Conservation (phyloP, 352 stramenopile species). For the Thalassiosira hispida region DNA sequence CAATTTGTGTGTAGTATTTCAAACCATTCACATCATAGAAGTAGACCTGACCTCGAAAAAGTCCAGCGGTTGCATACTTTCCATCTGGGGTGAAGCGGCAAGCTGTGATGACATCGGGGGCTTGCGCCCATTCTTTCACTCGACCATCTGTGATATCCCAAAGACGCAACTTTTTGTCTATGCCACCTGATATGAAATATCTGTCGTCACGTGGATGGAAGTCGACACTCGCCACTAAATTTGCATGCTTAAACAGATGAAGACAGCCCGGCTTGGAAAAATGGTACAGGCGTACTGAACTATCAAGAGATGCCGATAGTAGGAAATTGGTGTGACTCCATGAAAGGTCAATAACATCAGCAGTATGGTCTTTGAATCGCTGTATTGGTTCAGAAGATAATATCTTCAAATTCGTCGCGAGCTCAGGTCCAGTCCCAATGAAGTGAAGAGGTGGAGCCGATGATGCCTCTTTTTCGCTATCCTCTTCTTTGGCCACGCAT, state of each 20-base stretch:
- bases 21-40: conserved; percentile 72
- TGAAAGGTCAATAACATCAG: conserved; percentile 70
- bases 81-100: conserved; percentile 60
- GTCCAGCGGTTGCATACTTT: conserved; percentile 62
- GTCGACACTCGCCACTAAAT: conserved; percentile 71
- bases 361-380: conserved; percentile 66
- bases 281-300: conserved; percentile 75
- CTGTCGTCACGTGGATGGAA: conserved; percentile 74
- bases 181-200: conserved; percentile 74
- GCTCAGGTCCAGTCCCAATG: conserved; percentile 34
- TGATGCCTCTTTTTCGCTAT: conserved; percentile 16
- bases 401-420: conserved; percentile 52
- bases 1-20: conserved; percentile 78
- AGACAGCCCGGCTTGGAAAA: conserved; percentile 60
- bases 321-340: conserved; percentile 76
- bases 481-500: conserved; percentile 27
- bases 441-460: conserved; percentile 38
- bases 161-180: conserved; percentile 75
- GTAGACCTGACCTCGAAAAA: conserved; percentile 74
- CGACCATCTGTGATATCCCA: conserved; percentile 71
- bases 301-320: conserved; percentile 69
- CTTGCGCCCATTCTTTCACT: conserved; percentile 74
- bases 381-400: conserved; percentile 65
- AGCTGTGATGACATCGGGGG: conserved; percentile 65
- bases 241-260: conserved; percentile 70